phyloP scores from a whole-genome alignment of 1,139 yeast genomes.

The Taphrina pruni region DNA sequence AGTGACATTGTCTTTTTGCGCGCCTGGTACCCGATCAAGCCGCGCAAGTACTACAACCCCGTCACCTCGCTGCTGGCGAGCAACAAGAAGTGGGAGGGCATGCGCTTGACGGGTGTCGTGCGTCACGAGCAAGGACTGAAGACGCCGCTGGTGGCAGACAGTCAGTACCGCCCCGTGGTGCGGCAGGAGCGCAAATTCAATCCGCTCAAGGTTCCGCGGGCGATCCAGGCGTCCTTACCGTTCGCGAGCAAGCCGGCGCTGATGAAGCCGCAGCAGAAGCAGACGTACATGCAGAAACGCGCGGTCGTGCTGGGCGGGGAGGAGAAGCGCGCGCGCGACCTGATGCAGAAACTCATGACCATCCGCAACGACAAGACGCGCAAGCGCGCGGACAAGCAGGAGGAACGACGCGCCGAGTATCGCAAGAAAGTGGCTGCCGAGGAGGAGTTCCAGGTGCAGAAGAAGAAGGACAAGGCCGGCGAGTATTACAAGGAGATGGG shows the following conservation, averaged over 20 bases:
- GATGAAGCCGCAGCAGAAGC: conserved; percentile 86
- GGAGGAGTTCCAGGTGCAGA: conserved; percentile 73
- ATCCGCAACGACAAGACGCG: conserved; percentile 83
- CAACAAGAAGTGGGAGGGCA: conserved; percentile 91
- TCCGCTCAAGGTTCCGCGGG: conserved; percentile 81
- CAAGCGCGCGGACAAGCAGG: conserved; percentile 75
- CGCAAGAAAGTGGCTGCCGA: conserved; percentile 74
- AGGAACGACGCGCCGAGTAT: conserved; percentile 75
- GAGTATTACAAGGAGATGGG: conserved; percentile 80
- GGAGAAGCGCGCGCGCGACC: conserved; percentile 87
- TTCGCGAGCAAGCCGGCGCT: conserved; percentile 82
- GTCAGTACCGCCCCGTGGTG: conserved; percentile 80
- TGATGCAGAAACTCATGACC: conserved; percentile 85
- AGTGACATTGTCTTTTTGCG: conserved; percentile 72
- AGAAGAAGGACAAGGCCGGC: conserved; percentile 83
- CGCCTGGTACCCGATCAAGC: conserved; percentile 95
- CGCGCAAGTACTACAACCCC: conserved; percentile 91
- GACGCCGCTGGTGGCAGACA: conserved; percentile 64
- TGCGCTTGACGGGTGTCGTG: conserved; percentile 92
- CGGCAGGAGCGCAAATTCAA: conserved; percentile 87
- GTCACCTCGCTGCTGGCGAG: conserved; percentile 83
- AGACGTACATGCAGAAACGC: conserved; percentile 84
- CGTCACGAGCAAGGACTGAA: conserved; percentile 74
- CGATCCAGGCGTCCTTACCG: conserved; percentile 78
- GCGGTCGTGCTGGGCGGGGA: conserved; percentile 78